Conservation (phyloP, 225 moss, liverwort and hornwort species). For the Climacium dendroides region DNA sequence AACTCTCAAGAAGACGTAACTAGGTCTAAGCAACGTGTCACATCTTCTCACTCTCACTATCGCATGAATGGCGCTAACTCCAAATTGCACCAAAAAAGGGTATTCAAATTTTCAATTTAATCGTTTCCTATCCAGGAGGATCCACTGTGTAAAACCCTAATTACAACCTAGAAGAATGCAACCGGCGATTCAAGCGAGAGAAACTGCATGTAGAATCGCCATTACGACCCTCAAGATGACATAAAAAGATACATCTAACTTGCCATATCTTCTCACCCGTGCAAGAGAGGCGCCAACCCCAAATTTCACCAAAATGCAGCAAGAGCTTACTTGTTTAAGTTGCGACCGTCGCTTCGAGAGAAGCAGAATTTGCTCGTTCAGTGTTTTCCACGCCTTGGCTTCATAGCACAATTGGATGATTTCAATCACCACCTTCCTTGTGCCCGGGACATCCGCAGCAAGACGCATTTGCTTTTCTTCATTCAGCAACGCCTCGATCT, state of each 20-base stretch:
- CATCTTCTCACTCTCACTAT: not conserved
- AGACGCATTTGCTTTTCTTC: slow-evolving; percentile 95
- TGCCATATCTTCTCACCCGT: not conserved
- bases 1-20: not conserved
- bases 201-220: not conserved
- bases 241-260: not conserved
- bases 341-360: slow-evolving; percentile 92
- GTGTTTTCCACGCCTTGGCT: slow-evolving; percentile 87
- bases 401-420: slow-evolving; percentile 86
- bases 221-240: not conserved
- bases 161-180: not conserved
- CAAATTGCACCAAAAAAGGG: not conserved
- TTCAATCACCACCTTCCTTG: slow-evolving; percentile 73
- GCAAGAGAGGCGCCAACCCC: not conserved
- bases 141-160: slow-evolving; percentile 10
- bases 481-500: slow-evolving; percentile 74
- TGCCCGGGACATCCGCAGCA: slow-evolving; percentile 80
- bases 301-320: not conserved
- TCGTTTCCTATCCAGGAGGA: not conserved
- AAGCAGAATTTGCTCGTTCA: slow-evolving; percentile 93
- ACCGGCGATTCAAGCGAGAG: not conserved
- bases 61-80: not conserved
- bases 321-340: slow-evolving; percentile 66
- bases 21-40: not conserved
- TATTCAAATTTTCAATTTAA: not conserved